Conservation (phyloP, 148 eudicot genomes). For the Rhododendron ferrugineum region DNA sequence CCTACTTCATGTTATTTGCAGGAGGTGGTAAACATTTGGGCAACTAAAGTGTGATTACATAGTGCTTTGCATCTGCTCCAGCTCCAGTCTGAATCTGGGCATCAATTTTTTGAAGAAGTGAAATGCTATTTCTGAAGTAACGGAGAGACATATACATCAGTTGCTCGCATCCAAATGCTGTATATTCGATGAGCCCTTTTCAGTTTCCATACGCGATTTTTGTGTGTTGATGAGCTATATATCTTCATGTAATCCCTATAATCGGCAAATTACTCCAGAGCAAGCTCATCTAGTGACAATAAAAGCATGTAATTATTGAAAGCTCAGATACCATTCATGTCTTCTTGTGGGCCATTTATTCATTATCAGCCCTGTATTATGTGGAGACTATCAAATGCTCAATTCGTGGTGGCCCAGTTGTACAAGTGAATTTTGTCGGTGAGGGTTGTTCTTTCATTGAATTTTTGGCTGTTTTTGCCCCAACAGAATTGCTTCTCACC, state of each 20-base stretch:
- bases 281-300: neutral
- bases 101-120: neutral
- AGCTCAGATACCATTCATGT: neutral
- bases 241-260: neutral
- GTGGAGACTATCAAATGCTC: neutral
- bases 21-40: neutral
- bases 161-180: neutral
- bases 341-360: neutral
- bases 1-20: neutral
- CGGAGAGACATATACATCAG: neutral
- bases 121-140: neutral
- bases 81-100: neutral
- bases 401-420: neutral
- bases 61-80: neutral
- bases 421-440: neutral
- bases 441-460: neutral
- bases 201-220: neutral
- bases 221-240: neutral
- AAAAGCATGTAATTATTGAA: neutral
- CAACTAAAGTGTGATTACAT: neutral
- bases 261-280: neutral
- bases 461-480: neutral
- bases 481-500: neutral
- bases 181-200: neutral
- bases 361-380: neutral